Conservation (phyloP, 108 stramenopile genomes). For the Cyclotella distinguenda region DNA sequence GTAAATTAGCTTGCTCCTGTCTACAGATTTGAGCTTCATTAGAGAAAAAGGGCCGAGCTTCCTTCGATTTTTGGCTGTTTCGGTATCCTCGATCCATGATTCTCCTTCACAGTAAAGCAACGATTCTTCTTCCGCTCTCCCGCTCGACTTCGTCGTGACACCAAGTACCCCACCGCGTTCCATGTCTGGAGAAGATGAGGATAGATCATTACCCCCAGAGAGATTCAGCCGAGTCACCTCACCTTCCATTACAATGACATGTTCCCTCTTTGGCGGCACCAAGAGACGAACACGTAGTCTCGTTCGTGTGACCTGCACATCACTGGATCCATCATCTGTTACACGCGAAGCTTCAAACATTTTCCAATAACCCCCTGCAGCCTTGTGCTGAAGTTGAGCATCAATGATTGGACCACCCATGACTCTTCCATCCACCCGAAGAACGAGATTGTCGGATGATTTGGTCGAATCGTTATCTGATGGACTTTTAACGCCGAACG, state of each 20-base stretch:
- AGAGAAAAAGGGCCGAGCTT: slow-evolving; percentile 69
- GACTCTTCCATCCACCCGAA: slow-evolving; percentile 78
- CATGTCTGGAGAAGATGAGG: slow-evolving; percentile 32
- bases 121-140: slow-evolving; percentile 11
- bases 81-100: slow-evolving; percentile 67
- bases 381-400: slow-evolving; percentile 63
- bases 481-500: slow-evolving; percentile 47
- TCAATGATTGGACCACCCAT: slow-evolving; percentile 79
- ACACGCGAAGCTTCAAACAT: slow-evolving; percentile 49
- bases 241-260: slow-evolving; percentile 78
- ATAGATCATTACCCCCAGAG: slow-evolving; percentile 12
- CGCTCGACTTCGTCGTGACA: slow-evolving; percentile 2
- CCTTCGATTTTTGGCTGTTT: slow-evolving; percentile 55
- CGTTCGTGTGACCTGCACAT: slow-evolving; percentile 30
- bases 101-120: slow-evolving; percentile 48
- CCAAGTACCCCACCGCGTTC: slow-evolving; percentile 24
- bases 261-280: slow-evolving; percentile 78
- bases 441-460: slow-evolving; percentile 59
- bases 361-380: slow-evolving; percentile 81
- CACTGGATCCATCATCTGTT: slow-evolving; percentile 22
- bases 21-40: slow-evolving; percentile 53
- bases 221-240: slow-evolving; percentile 39
- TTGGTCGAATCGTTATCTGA: slow-evolving; percentile 17
- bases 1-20: slow-evolving; percentile 42
- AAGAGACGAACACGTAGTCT: slow-evolving; percentile 68